phyloP scores from a whole-genome alignment of 192 early-diverging fungal species.

The Linnemannia hyalina region DNA sequence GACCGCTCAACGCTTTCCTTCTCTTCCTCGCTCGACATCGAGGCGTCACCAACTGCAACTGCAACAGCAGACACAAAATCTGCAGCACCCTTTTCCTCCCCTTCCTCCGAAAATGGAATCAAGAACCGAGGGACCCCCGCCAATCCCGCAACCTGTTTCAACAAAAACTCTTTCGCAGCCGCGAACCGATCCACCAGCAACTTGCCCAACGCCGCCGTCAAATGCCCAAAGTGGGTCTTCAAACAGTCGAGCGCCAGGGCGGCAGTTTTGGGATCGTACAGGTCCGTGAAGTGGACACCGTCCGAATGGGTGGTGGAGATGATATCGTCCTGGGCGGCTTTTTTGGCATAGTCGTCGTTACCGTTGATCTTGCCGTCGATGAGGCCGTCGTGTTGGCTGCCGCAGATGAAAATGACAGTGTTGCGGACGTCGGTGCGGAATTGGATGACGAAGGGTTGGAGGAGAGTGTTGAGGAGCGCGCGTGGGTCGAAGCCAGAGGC shows the following conservation, averaged over 20 bases:
- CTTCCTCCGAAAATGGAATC: background rate
- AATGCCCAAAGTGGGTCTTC: background rate
- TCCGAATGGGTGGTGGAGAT: background rate
- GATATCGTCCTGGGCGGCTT: background rate
- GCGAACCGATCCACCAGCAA: background rate
- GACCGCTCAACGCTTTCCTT: background rate
- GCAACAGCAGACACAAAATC: background rate
- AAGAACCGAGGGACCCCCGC: constrained; percentile 5
- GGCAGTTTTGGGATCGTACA: background rate
- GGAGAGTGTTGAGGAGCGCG: background rate
- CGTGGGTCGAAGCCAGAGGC: background rate
- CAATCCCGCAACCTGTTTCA: background rate
- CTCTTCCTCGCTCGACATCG: background rate
- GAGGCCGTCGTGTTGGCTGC: background rate
- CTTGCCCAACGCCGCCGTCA: background rate
- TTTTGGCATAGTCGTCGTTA: background rate
- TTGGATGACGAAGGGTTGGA: constrained; percentile 12
- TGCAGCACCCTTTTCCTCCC: background rate
- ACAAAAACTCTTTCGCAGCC: background rate
- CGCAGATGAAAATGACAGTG: constrained; percentile 11
- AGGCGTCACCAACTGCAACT: background rate
- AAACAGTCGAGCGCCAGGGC: constrained; percentile 6
- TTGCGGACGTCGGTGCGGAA: constrained; percentile 17
- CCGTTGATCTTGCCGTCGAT: constrained; percentile 13
- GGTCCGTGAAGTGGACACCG: background rate